Percentiles rank a stretch among this genome's conserved stretches.
phyloP scores from a whole-genome alignment of 345 rosid species.

The Syzygium aqueum region DNA sequence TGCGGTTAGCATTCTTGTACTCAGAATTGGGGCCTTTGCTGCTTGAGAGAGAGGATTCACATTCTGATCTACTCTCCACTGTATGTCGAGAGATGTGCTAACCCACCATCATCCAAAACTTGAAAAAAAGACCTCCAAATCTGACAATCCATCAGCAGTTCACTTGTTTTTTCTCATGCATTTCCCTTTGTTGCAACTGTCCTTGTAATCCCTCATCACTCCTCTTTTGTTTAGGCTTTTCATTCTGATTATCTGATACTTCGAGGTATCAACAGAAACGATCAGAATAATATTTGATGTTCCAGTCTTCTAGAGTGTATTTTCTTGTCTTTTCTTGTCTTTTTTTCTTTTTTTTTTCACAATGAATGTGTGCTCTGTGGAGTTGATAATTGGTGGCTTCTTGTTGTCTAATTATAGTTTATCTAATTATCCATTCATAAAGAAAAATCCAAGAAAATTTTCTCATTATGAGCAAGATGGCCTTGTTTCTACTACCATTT shows the following conservation, averaged over 20 bases:
- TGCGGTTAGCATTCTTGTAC: neutral
- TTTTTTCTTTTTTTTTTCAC: too few species aligned
- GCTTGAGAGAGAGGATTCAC: too few species aligned
- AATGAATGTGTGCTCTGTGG: neutral
- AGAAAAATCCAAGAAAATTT: neutral
- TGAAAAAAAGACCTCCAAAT: too few species aligned
- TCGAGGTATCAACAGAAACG: neutral
- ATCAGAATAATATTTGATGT: neutral
- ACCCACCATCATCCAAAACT: too few species aligned
- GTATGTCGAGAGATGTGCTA: too few species aligned
- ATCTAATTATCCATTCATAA: neutral
- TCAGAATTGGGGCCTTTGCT: too few species aligned
- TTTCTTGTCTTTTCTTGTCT: too few species aligned
- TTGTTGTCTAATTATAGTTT: neutral
- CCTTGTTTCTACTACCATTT: too few species aligned
- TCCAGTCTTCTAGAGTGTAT: neutral
- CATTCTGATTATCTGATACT: neutral
- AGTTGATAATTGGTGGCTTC: neutral
- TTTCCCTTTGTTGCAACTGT: neutral
- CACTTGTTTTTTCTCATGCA: neutral
- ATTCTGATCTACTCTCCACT: too few species aligned
- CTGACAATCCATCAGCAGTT: too few species aligned
- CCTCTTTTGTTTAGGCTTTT: neutral
- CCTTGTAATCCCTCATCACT: neutral
- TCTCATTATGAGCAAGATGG: too few species aligned